Conservation (phyloP, 2,329 filamentous ascomycete genomes). For the Cytospora piceicola region DNA sequence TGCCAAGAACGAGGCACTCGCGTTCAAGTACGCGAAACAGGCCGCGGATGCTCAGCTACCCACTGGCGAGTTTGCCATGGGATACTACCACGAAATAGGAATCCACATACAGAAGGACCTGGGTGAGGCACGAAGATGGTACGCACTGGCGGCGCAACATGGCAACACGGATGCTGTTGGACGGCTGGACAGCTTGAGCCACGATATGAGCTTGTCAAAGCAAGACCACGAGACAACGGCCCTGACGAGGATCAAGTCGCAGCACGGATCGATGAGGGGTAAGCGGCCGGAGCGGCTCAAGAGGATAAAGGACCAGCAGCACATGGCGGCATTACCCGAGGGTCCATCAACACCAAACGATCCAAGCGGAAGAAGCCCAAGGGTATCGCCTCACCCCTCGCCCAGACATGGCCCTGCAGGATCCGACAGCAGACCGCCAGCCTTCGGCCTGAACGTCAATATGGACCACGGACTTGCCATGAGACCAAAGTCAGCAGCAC, state of each 20-base stretch:
- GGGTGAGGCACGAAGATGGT: slow-evolving; percentile 84
- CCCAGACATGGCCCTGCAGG: slow-evolving; percentile 45
- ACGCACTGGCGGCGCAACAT: slow-evolving; percentile 83
- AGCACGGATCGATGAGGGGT: slow-evolving; percentile 71
- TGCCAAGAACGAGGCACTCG: slow-evolving; percentile 92
- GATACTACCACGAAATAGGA: slow-evolving; percentile 96
- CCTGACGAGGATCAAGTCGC: slow-evolving; percentile 82
- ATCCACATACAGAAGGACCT: slow-evolving; percentile 87
- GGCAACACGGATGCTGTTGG: slow-evolving; percentile 87
- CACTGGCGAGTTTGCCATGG: slow-evolving; percentile 94
- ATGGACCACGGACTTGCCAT: slow-evolving; percentile 44
- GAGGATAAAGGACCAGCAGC: slow-evolving; percentile 38
- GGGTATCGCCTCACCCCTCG: slow-evolving; percentile 47
- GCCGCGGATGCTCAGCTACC: slow-evolving; percentile 81
- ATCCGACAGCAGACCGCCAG: slow-evolving; percentile 49
- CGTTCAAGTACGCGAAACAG: slow-evolving; percentile 86
- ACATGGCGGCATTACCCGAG: slow-evolving; percentile 30
- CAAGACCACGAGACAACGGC: slow-evolving; percentile 92
- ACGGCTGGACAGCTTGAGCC: slow-evolving; percentile 81
- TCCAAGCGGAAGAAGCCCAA: slow-evolving; percentile 32
- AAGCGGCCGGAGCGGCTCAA: slow-evolving; percentile 62
- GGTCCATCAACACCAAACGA: slow-evolving; percentile 27
- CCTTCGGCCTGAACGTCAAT: slow-evolving; percentile 52
- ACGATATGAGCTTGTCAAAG: slow-evolving; percentile 83
- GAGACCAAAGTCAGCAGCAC: slow-evolving; percentile 62